phyloP scores from a whole-genome alignment of 257 asterid genomes.

The Marsdenia floribunda region DNA sequence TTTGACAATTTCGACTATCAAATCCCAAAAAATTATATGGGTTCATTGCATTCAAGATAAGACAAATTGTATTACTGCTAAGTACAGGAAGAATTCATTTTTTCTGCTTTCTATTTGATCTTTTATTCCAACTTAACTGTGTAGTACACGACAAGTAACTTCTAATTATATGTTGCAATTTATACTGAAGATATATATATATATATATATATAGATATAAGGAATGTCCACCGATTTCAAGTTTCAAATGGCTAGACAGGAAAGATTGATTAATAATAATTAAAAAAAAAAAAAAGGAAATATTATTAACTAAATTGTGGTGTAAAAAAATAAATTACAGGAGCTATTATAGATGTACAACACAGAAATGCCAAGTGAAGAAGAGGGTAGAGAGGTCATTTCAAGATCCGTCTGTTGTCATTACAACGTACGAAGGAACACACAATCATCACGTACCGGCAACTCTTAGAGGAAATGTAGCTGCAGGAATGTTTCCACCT shows the following conservation, averaged over 20 bases:
- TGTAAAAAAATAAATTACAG: conserved; percentile 23
- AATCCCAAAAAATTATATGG: background rate
- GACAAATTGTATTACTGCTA: background rate
- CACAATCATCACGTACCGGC: conserved; percentile 77
- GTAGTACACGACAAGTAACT: background rate
- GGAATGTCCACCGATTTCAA: no score
- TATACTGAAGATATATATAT: no score
- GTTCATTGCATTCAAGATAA: background rate
- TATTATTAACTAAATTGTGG: no score
- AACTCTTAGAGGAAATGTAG: conserved; percentile 54
- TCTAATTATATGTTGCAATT: background rate
- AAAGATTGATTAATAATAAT: no score
- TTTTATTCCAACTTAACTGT: background rate
- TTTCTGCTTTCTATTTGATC: no score
- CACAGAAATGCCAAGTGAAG: conserved; percentile 72
- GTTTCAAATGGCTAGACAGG: no score
- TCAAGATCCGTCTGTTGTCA: conserved; percentile 61
- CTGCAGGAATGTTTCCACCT: conserved; percentile 57
- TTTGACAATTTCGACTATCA: background rate
- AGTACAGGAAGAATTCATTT: background rate
- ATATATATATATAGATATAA: no score
- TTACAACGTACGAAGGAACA: conserved; percentile 79
- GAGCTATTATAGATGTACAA: conserved; percentile 84
- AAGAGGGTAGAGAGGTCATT: conserved; percentile 68
- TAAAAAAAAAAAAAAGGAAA: no score